Base-by-base conservation (phyloP, 768 basidiomycete species). In the Cyclocybe cylindracea region DNA sequence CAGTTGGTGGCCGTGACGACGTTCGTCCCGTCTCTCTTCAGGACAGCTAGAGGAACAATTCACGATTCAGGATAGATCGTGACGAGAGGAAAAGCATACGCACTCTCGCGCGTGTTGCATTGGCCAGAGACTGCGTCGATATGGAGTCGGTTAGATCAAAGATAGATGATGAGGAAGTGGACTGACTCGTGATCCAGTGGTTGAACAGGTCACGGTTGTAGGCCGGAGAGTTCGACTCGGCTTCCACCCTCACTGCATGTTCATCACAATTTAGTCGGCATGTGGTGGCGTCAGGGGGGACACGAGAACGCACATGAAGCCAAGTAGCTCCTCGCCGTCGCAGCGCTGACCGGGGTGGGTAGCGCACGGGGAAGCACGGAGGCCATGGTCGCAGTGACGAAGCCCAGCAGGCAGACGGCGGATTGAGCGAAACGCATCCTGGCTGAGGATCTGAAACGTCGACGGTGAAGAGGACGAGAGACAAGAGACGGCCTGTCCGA, bases 51-150 rank as follows among this genome's bases (percentile, higher is more conserved):
- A 29, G 18, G 10, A n/a, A 43, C 29, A 33, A 36, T 41, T 18
- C 50, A n/a, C n/a, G n/a, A n/a, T n/a, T 29, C 16, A 29, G 34
- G 40, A 18, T 13, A 44, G 36, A 38, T 10, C 19, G 7, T 33
- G 44, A 8, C 36, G 8, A 43, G 46, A 42, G 3, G 46, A 39
- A 46, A 50, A 18, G n/a, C 37, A 10, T 24, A 51, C 75, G 52
- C 46, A 80, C 79, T 79, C 60, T 82, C 78, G 39, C 80, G 66
- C 3, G 80, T 80, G 59, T 82, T 70, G 61, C 81, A 83, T 2
- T 58, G 69, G 24, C 81, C 80, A 1, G 74, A 76, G 55, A 82
- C 78, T 80, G 51, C 16, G 45, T 9, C 43, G 40, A 38, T 42
- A 8, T 31, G 31, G 4, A 24, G 50, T 14, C 16, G 36, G 32